Evolutionary conservation across 352 stramenopile species (phyloP), one percentile per base, ranked within the genome.

Genomic region (Globisporangium nagaii): DNA sequence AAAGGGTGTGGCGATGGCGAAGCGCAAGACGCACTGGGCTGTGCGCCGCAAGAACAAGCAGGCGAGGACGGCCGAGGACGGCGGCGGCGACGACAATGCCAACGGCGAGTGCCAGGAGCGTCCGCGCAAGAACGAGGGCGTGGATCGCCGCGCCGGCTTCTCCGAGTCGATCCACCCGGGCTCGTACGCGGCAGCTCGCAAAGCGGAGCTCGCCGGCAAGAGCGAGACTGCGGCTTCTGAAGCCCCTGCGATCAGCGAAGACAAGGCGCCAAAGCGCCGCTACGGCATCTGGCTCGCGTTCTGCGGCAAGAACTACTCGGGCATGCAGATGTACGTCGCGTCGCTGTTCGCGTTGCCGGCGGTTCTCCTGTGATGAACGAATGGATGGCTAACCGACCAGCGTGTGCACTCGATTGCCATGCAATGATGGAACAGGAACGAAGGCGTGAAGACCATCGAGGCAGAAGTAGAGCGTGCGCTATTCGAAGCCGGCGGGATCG

Each of bases 371-470:
- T 19, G 17, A 35, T 46, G 28, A n/a, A 4, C 39, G 17, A 2
- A 4, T 53, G 22, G 6, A n/a, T 48, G n/a, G n/a, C 27, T 50
- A 2, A 36, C n/a, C 1, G 6, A 4, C 13, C 8, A 25, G 27
- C 4, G 40, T 27, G 13, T 13, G n/a, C 11, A 37, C 34, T 12
- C 19, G 13, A 11, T 3, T 24, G 6, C 13, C n/a, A 4, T 24
- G 17, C 1, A 25, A 30, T 20, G 3, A 32, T 54, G 12, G 1
- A 2, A 30, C 62, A 90, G 83, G 70, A 96, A 97, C 45, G 73
- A 91, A 53, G 81, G 82, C 53, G 84, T 95, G 22, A 71, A 84
- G 56, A 96, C 90, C 20, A 90, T 97, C 53, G 90, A 97, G 51
- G 80, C 85, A 17, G 90, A 97, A 66, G 66, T 97, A 28, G 87